These are phyloP conservation scores for Coffea eugenioides DNA, from an alignment of 257 asterid species.

Conservation along the genomic window DNA sequence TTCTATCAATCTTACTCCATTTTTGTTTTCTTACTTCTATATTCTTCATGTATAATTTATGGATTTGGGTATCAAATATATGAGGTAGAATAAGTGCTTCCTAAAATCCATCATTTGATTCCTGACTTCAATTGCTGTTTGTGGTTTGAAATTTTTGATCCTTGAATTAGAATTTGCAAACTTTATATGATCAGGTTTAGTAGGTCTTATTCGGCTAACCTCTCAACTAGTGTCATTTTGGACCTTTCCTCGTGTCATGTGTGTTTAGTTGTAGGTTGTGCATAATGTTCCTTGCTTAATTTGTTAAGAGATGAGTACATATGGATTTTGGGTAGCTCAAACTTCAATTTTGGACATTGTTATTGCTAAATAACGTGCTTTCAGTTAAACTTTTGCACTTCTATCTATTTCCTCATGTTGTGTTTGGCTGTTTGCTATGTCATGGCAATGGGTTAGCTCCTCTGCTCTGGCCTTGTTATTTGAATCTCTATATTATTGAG, in stretches of 20 bases:
- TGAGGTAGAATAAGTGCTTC: not conserved
- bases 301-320: not conserved
- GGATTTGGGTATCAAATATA: not conserved
- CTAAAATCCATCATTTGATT: not conserved
- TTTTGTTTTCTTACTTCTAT: not conserved
- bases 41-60: not conserved
- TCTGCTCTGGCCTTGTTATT: not conserved
- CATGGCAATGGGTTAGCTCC: not conserved
- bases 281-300: not conserved
- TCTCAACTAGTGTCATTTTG: not conserved
- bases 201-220: not conserved
- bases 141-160: not conserved
- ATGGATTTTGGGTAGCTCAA: not conserved
- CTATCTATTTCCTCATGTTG: not conserved
- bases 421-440: not conserved
- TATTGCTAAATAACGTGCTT: not conserved
- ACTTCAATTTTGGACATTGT: not conserved
- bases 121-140: not conserved
- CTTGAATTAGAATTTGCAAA: not conserved
- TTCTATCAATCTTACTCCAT: not conserved
- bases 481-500: not conserved
- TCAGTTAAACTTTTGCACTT: not conserved
- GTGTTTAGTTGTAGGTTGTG: not conserved
- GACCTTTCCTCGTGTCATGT: not conserved
- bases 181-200: not conserved